Conservation (phyloP, 352 stramenopile genomes). For the Pythium folliculosum region DNA sequence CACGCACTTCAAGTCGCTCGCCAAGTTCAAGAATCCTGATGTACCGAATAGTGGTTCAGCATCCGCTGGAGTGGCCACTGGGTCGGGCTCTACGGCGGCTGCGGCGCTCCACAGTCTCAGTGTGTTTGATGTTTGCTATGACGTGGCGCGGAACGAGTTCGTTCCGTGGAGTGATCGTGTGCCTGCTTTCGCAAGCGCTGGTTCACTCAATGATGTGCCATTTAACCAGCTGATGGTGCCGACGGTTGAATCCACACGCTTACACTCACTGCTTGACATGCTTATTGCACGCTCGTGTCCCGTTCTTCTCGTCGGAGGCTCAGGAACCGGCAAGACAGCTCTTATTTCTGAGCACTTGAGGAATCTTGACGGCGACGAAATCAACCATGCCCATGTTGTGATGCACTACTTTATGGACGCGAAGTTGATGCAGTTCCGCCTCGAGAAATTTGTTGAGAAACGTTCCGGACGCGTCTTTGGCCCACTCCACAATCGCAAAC, state of each 20-base stretch:
- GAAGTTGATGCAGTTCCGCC: conserved; percentile 64
- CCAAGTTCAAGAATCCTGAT: conserved; percentile 69
- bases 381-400: conserved; percentile 58
- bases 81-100: not conserved
- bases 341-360: conserved; percentile 73
- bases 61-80: not conserved
- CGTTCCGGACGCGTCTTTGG: conserved; percentile 84
- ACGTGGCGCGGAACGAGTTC: conserved; percentile 73
- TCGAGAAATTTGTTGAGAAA: conserved; percentile 89
- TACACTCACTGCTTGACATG: conserved; percentile 66
- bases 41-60: not conserved
- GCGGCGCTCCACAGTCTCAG: conserved; percentile 27
- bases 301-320: conserved; percentile 80
- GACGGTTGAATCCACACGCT: conserved; percentile 71
- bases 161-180: conserved; percentile 80
- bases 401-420: conserved; percentile 91
- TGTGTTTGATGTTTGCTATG: conserved; percentile 84
- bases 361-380: conserved; percentile 53
- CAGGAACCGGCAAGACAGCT: conserved; percentile 85
- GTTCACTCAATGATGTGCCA: conserved; percentile 39
- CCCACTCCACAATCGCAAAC: conserved; percentile 69
- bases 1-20: conserved; percentile 51
- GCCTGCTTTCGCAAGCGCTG: conserved; percentile 19
- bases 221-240: conserved; percentile 75
- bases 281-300: conserved; percentile 48